Evolutionary conservation across 768 basidiomycete genomes (phyloP).

Genomic region (Panellus pusillus): DNA sequence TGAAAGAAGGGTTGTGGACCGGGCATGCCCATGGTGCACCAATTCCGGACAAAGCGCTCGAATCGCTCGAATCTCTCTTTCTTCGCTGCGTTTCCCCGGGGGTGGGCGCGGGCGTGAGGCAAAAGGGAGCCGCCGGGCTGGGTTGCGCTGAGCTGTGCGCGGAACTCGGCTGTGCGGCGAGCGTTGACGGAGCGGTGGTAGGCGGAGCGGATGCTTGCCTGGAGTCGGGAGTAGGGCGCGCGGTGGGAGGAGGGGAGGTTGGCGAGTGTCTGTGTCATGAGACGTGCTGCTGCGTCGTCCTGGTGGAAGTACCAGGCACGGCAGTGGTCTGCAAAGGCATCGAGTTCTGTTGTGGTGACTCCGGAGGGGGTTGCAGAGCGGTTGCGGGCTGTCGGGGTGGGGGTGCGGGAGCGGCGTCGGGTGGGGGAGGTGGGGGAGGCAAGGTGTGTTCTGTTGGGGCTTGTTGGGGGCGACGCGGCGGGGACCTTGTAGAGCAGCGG

Average conservation of each 20-base stretch:
- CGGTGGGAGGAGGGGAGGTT: slow-evolving; percentile 81
- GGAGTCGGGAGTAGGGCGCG: slow-evolving; percentile 82
- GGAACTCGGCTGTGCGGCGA: slow-evolving; percentile 79
- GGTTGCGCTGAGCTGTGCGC: slow-evolving; percentile 78
- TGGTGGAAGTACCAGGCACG: slow-evolving; percentile 85
- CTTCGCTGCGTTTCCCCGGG: slow-evolving; percentile 59
- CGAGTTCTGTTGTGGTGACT: slow-evolving; percentile 65
- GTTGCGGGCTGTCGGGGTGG: too few species aligned
- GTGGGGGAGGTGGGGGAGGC: slow-evolving; percentile 62
- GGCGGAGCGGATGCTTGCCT: slow-evolving; percentile 82
- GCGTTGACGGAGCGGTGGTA: slow-evolving; percentile 81
- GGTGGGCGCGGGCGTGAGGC: slow-evolving; percentile 70
- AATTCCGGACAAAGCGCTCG: slow-evolving; percentile 71
- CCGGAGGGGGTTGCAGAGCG: slow-evolving; percentile 72
- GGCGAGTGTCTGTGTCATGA: slow-evolving; percentile 81
- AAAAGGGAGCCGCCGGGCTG: slow-evolving; percentile 78
- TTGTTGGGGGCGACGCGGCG: slow-evolving; percentile 61
- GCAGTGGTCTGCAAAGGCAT: slow-evolving; percentile 76
- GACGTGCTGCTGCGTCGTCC: slow-evolving; percentile 71
- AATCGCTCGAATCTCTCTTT: slow-evolving; percentile 80
- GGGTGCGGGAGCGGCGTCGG: slow-evolving; percentile 50
- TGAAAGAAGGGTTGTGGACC: slow-evolving; percentile 88
- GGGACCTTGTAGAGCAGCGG: slow-evolving; percentile 79
- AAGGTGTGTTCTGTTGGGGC: slow-evolving; percentile 30
- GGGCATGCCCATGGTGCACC: slow-evolving; percentile 87